A percentile compares a stretch with the other conserved stretches of the same genome.
Evolutionary conservation across 768 basidiomycete genomes (phyloP).

Genomic region (Calocera cornea): DNA sequence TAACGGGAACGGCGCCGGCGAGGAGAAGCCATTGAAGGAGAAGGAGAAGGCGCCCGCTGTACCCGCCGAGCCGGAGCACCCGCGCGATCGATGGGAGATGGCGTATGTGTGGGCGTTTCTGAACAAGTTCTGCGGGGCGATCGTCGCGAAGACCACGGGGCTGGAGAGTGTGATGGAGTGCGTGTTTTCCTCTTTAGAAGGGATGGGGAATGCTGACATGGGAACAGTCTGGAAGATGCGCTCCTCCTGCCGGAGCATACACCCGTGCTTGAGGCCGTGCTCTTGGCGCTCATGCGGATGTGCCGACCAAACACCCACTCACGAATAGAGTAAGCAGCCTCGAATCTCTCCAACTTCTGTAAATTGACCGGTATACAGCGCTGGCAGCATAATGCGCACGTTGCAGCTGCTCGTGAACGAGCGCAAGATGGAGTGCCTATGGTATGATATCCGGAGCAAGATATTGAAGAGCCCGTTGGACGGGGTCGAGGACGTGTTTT

Average conservation of each 20-base stretch:
- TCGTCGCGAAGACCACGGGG: constrained; percentile 63
- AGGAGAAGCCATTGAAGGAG: constrained; percentile 8
- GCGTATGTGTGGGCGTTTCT: constrained; percentile 78
- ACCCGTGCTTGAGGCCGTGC: constrained; percentile 55
- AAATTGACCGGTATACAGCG: too few species aligned
- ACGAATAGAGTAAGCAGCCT: constrained; percentile 19
- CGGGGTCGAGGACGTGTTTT: constrained; percentile 61
- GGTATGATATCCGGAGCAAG: constrained; percentile 51
- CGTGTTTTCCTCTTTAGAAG: constrained; percentile 26
- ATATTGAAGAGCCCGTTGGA: constrained; percentile 62
- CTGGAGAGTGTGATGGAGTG: constrained; percentile 74
- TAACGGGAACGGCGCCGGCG: background rate
- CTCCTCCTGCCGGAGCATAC: constrained; percentile 48
- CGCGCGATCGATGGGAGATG: constrained; percentile 74
- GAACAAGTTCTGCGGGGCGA: constrained; percentile 55
- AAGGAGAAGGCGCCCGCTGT: constrained; percentile 10
- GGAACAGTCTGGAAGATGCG: constrained; percentile 59
- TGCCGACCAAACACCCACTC: constrained; percentile 66
- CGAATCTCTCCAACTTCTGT: too few species aligned
- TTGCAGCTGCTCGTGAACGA: constrained; percentile 43
- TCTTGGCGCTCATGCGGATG: constrained; percentile 65
- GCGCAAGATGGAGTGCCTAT: constrained; percentile 63
- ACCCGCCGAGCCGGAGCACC: constrained; percentile 47
- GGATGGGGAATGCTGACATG: background rate
- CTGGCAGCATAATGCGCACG: constrained; percentile 70